Conservation (phyloP, 208 protist genomes). For the Borovskyia barvae region DNA sequence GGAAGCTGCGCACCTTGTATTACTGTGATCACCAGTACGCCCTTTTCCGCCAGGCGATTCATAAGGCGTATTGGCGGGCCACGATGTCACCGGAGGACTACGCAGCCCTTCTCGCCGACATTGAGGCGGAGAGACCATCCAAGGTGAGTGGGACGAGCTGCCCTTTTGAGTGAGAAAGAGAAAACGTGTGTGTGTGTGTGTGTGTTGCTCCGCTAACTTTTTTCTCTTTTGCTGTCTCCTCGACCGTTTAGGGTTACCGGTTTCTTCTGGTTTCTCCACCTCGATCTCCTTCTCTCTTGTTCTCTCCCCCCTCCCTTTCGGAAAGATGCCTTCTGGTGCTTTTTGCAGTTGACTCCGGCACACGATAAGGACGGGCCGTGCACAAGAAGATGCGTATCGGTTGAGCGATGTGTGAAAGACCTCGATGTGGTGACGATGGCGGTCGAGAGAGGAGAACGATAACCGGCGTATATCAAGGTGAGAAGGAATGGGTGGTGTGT, state of each 20-base stretch:
- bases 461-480: too few species aligned
- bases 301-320: too few species aligned
- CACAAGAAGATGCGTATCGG: too few species aligned
- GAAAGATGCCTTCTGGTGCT: too few species aligned
- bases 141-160: constrained; percentile 54
- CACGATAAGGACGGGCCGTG: too few species aligned
- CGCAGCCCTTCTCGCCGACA: constrained; percentile 42
- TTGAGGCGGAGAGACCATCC: constrained; percentile 39
- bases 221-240: not conserved
- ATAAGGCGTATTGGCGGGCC: constrained; percentile 75
- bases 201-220: constrained; percentile 10
- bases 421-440: too few species aligned
- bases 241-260: not conserved
- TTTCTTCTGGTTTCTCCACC: not conserved
- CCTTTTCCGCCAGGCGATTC: constrained; percentile 49
- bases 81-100: constrained; percentile 75
- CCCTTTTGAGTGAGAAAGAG: constrained; percentile 40
- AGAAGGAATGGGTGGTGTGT: too few species aligned
- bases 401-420: too few species aligned
- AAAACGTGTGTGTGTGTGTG: not conserved
- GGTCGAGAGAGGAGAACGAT: too few species aligned
- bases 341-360: too few species aligned
- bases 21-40: constrained; percentile 71
- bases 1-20: constrained; percentile 81
- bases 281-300: too few species aligned